Evolutionary conservation across 2,329 filamentous ascomycete species (phyloP).

Genomic region (Knufia fluminis): DNA sequence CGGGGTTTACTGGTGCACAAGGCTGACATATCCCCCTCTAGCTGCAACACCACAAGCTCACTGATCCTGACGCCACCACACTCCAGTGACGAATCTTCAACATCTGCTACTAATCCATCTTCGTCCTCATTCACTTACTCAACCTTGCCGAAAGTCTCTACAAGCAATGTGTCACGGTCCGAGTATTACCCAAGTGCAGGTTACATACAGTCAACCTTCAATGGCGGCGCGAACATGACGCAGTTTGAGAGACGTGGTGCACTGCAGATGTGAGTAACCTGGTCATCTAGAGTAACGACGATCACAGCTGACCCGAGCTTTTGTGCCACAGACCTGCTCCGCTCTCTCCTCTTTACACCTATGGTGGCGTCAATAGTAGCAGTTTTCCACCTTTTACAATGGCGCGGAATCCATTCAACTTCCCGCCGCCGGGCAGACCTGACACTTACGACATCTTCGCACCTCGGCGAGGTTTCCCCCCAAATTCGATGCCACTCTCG

Average conservation of each 20-base stretch:
- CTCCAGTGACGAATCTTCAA: constrained; percentile 44
- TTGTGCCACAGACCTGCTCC: constrained; percentile 3
- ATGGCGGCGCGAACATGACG: constrained; percentile 6
- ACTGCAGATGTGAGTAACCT: background rate
- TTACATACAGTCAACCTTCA: constrained; percentile 2
- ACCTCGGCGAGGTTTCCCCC: background rate
- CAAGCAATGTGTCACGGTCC: constrained; percentile 4
- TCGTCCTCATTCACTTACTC: constrained; percentile 40
- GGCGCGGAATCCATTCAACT: background rate
- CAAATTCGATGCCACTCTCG: background rate
- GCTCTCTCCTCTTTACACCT: constrained; percentile 4
- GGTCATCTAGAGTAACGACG: background rate
- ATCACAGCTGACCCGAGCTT: background rate
- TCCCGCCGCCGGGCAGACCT: background rate
- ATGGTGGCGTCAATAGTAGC: constrained; percentile 2
- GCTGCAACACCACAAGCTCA: constrained; percentile 21
- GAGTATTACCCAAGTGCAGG: constrained; percentile 3
- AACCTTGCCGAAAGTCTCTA: constrained; percentile 30
- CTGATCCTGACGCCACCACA: constrained; percentile 44
- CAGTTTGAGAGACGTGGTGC: constrained; percentile 1
- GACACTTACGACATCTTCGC: constrained; percentile 1
- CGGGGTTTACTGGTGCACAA: background rate
- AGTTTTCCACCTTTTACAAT: constrained; percentile 1
- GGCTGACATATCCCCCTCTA: constrained; percentile 3
- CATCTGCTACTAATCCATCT: constrained; percentile 44